Conservation (phyloP, 129 eudicot genomes). For the Artemisia tridentata region DNA sequence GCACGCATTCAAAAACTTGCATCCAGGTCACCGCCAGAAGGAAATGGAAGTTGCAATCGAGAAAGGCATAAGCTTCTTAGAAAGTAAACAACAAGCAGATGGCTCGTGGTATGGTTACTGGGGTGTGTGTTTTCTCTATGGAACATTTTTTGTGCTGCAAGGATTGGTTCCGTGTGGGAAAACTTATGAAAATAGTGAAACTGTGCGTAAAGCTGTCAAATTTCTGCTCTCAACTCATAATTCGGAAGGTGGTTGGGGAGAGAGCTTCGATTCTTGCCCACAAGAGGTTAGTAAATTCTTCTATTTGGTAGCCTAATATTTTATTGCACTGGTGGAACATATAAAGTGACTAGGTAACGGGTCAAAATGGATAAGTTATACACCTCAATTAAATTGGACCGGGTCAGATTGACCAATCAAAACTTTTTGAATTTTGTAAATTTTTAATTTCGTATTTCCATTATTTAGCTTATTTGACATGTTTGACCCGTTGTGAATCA, state of each 20-base stretch:
- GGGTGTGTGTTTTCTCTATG: constrained; percentile 65
- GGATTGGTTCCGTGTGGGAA: constrained; percentile 35
- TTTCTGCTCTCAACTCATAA: constrained; percentile 50
- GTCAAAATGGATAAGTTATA: no score
- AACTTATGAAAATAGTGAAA: constrained; percentile 47
- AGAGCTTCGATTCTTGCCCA: constrained; percentile 35
- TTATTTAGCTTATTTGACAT: no score
- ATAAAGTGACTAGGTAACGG: no score
- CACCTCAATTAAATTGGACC: no score
- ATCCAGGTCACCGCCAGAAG: constrained; percentile 27
- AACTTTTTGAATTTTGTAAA: no score
- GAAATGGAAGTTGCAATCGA: constrained; percentile 32
- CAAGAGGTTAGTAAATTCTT: constrained; percentile 10
- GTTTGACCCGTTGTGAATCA: no score
- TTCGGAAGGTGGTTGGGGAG: constrained; percentile 59
- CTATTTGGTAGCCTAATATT: no score
- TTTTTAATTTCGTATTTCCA: no score
- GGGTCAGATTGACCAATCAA: no score
- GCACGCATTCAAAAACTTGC: constrained; percentile 17
- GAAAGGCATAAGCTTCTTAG: constrained; percentile 30
- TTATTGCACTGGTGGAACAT: no score
- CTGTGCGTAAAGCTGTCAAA: constrained; percentile 44
- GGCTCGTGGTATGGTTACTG: constrained; percentile 52
- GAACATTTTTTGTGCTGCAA: constrained; percentile 44
- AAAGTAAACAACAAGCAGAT: constrained; percentile 24